Evolutionary conservation across 371 early-diverging fungal species (phyloP), one percentile per base, ranked within the genome.

Genomic region (Mucor velutinosus): DNA sequence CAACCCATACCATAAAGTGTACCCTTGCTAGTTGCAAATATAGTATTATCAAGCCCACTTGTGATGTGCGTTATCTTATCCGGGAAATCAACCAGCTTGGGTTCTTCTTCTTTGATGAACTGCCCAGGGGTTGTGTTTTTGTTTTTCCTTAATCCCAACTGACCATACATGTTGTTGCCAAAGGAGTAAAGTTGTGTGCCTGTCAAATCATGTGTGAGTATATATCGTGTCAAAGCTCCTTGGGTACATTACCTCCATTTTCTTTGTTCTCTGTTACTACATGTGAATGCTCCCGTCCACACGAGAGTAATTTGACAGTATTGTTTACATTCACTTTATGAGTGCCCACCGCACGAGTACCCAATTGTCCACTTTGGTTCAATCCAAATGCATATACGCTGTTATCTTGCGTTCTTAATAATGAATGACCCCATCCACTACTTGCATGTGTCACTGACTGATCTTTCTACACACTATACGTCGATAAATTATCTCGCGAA

Each of bases 21-120:
- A 58, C 47, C 19, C 27, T 29, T 58, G 49, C 84, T 80, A 64
- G 92, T 90, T 14, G 82, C 77, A 4, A 93, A 64, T 11, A 91
- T 76, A 19, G 90, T 88, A 64, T 92, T 87, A 73, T 93, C 94
- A 62, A 93, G 66, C 45, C 94, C 94, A 72, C 91, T 90, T n/a
- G 78, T 79, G 35, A 92, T 83, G 30, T 85, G 80, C 6, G 71
- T 68, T 14, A 90, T 81, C n/a, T 65, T 64, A 8, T 66, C 69
- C 19, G 65, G 58, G 33, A 70, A 69, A 11, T 63, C 35, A 2
- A 81, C 74, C 11, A 41, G 19, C 15, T 15, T 29, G 0, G 79
- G 80, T n/a, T 12, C 32, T 15, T 62, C 23, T 49, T 72, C 69
- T 10, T 62, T 58, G 0, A 80, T 65, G 17, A 78, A 62, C 17